Evolutionary conservation across 2,329 filamentous ascomycete genomes (phyloP), one percentile per base, ranked within the genome.

Genomic region (Sclerotinia nivalis): DNA sequence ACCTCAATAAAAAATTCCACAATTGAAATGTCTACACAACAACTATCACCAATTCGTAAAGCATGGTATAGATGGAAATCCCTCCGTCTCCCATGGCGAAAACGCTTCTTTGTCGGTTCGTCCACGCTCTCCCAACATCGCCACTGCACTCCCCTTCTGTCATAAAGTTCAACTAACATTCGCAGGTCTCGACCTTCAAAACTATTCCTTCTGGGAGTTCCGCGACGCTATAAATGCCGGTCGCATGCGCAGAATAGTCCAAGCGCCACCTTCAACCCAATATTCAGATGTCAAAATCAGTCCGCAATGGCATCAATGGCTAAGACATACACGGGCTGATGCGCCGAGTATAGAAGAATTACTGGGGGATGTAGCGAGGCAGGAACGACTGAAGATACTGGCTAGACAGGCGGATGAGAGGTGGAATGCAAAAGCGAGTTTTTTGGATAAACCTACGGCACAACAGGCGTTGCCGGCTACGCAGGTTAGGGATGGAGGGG

Each of bases 181-280:
- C 54, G 31, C 72, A 90, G 88, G 89, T 73, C 83, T 85, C 75
- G 89, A 91, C 77, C 86, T 90, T 70, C 77, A 86, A 34, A 88
- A 88, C 69, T 90, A 91, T 80, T 90, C 88, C 5, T 91, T 86
- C 81, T 91, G 89, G 88, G 87, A 90, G 75, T 90, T 91, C 80
- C 84, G 83, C 70, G 84, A 89, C 73, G 71, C 70, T 7, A 71
- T 74, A 47, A 70, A 75, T 70, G 75, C 79, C 49, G 74, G 77
- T 47, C 85, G 86, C 73, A 86, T 85, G 84, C 86, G 88, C 45
- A 86, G 88, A 77, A 89, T 90, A 72, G 87, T 89, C 62, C 77
- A 87, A 74, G 88, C 87, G 78, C 87, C 87, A 15, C 80, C 82
- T 62, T 81, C 81, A 56, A 83, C 84, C 3, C 86, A 87, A 77